Percentiles rank a stretch among this genome's conserved stretches.
Evolutionary conservation across 73 alveolate species (phyloP).

Genomic region (Paramecium pentaurelia): DNA sequence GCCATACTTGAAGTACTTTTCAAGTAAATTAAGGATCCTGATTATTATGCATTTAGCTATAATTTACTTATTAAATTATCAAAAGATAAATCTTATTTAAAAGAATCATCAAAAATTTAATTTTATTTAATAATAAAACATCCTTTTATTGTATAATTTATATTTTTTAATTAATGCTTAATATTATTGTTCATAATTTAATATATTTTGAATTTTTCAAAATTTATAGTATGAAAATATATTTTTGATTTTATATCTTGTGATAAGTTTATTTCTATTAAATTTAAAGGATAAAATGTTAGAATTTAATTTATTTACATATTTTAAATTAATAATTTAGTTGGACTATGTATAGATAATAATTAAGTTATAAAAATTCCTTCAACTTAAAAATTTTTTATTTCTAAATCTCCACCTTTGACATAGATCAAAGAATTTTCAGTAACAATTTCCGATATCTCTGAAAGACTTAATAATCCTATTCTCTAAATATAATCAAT

Average conservation of each 20-base stretch:
- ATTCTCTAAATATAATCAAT: not conserved
- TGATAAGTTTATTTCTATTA: not conserved
- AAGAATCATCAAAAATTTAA: not conserved
- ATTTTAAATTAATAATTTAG: not conserved
- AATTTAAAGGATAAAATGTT: not conserved
- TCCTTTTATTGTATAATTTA: not conserved
- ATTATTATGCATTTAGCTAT: not conserved
- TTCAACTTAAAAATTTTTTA: not conserved
- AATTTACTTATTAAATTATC: not conserved
- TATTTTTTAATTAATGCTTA: not conserved
- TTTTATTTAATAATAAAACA: not conserved
- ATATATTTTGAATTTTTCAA: not conserved
- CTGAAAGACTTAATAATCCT: not conserved
- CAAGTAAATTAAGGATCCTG: not conserved
- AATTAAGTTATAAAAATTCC: not conserved
- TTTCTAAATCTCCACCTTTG: not conserved
- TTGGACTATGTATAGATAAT: not conserved
- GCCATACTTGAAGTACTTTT: not conserved
- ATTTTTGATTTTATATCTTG: not conserved
- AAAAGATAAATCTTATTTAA: not conserved
- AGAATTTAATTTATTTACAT: not conserved
- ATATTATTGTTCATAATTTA: not conserved
- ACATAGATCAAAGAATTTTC: not conserved
- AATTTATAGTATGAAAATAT: not conserved
- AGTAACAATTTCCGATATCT: not conserved